Base-by-base conservation (phyloP, 257 asterid genomes). In the Datura wrightii region DNA sequence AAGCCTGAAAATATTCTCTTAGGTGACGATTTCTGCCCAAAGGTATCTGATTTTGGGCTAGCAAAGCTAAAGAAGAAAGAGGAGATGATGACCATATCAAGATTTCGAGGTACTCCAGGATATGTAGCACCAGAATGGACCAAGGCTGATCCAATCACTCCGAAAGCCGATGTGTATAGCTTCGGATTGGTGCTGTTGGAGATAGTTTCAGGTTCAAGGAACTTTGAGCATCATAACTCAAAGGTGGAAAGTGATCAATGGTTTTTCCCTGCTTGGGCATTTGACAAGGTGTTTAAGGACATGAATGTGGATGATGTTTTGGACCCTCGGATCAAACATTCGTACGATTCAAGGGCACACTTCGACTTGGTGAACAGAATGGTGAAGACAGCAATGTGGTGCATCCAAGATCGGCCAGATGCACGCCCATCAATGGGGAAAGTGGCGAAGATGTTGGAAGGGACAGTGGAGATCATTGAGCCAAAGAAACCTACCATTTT, bases 61-160 rank as follows among this genome's bases (percentile, higher is more conserved):
- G 97, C 99, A 0, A 95, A 95, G 69, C 72, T 94, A 87, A 93
- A 92, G 93, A 92, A 94, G 87, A 93, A 94, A 79, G 98, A 94
- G 82, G 98, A 94, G 72, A 86, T 89, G 87, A 85, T 92, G 69
- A 92, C 88, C 15, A 90, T 89, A 71, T 92, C 97, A 11, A 83
- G 90, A 62, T 79, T 93, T 52, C 94, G 97, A 2, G 98, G 98
- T 10, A 95, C 98, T 0, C 93, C 90, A 0, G 98, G 99, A 63
- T 95, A 95, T 85, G 88, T 94, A 91, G 99, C 99, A 2, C 99
- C 99, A 0, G 99, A 95, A 82, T 95, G 99, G 98, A 80, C 88
- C 0, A 88, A 90, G 66, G 89, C 90, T 0, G 94, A 92, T 8
- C 97, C 91, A 19, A 94, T 94, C 83, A 93, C 99, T 3, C 90